Base-by-base conservation (phyloP, 345 rosid species). In the Eucalyptus regnans region DNA sequence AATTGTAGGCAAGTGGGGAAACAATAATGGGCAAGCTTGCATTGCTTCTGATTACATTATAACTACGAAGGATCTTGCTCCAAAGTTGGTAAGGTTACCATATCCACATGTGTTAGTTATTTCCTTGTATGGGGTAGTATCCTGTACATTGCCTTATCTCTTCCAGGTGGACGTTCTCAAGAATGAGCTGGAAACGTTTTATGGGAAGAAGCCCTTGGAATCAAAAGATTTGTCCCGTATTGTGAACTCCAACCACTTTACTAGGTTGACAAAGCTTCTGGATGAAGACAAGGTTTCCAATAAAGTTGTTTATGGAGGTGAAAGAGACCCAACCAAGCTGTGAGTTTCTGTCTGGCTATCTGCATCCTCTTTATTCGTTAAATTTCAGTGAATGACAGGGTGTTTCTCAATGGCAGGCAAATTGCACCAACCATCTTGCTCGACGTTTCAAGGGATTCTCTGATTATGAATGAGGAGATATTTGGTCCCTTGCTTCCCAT, bases 401-500 rank as follows among this genome's bases (percentile, higher is more conserved):
- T 29, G n/a, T 8, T 31, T 64, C 3, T 87, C 7, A 52, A n/a
- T 71, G 88, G 89, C 92, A 98, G 99, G 93, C 93, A 87, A 92
- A 96, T 98, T 89, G 91, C 96, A 91, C 99, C 99, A 23, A 95
- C 99, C 88, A 92, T 98, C 91, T 94, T 98, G 92, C 93, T 98
- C n/a, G 98, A 95, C 64, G 97, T 96, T 8, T 98, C 99, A 3
- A 89, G 44, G 87, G 94, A 97, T 89, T 94, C 99, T 91, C 62
- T 93, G 90, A 94, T 97, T 62, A 98, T 98, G 99, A 93, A 87
- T 29, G 99, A 98, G 88, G 99, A 97, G 93, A 97, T 98, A 83
- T 98, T 97, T 92, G 99, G 99, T 81, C 99, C 99, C 37, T 90
- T 98, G 90, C 99, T 98, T 91, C 99, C 99, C 87, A 94, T 98